Conservation (phyloP, 2,329 filamentous ascomycete species). For the Hypoxylon sp. region DNA sequence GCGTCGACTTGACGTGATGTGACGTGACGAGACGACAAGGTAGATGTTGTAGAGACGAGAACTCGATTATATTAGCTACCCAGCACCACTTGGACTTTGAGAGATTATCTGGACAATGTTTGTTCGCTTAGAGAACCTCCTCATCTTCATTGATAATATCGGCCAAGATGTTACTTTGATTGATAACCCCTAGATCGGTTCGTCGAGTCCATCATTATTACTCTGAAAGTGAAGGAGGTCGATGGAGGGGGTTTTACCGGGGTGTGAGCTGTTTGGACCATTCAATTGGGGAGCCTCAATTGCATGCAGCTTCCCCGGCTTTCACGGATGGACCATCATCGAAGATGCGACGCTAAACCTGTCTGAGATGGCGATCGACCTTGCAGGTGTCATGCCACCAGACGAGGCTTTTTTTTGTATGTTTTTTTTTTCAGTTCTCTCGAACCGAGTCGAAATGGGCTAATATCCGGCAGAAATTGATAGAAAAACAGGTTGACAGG, state of each 20-base stretch:
- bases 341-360: slow-evolving; percentile 38
- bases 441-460: slow-evolving; percentile 22
- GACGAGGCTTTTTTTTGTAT: slow-evolving; percentile 30
- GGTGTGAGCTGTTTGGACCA: slow-evolving; percentile 31
- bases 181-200: slow-evolving; percentile 7
- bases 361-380: slow-evolving; percentile 44
- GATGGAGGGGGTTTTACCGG: not conserved
- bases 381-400: slow-evolving; percentile 43
- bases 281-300: slow-evolving; percentile 42
- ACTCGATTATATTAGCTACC: slow-evolving; percentile 34
- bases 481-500: slow-evolving; percentile 21
- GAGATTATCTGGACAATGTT: not conserved
- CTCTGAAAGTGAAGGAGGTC: slow-evolving; percentile 26
- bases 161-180: slow-evolving; percentile 18
- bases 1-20: slow-evolving; percentile 43
- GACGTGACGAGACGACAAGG: slow-evolving; percentile 35
- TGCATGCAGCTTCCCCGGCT: slow-evolving; percentile 38
- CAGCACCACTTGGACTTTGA: slow-evolving; percentile 3
- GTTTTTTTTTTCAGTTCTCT: slow-evolving; percentile 9
- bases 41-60: slow-evolving; percentile 12
- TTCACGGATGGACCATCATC: slow-evolving; percentile 37
- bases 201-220: slow-evolving; percentile 31
- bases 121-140: slow-evolving; percentile 5
- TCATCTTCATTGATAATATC: slow-evolving; percentile 9
- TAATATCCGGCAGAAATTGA: slow-evolving; percentile 20